Evolutionary conservation across 331 rosid genomes (phyloP), one percentile per base, ranked within the genome.

Genomic region (Telfairia occidentalis): DNA sequence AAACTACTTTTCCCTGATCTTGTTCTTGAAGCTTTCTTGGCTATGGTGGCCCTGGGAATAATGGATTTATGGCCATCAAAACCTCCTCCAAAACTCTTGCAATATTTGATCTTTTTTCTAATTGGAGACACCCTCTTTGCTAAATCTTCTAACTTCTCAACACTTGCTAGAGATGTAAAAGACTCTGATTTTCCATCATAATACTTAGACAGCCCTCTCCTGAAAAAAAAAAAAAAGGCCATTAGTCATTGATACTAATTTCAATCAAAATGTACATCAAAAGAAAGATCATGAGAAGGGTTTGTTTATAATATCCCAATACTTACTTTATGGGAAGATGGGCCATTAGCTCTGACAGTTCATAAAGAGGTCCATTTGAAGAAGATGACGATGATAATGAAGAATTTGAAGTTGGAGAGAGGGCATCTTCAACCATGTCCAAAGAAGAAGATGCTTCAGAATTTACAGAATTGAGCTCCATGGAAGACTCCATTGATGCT

Each of bases 121-220:
- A 64, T 78, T 64, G 85, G 78, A 45, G 75, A 74, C 46, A 28
- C 61, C 80, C 79, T 94, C 84, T 94, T 94, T 1, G 86, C 92
- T 78, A 90, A 87, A 86, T 94, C 97, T 74, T 90, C 96, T 29
- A 88, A 78, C 78, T 84, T 88, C 73, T 84, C 61, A n/a, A 82
- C 97, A 48, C 89, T 83, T n/a, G 82, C 89, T 54, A 94, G 81
- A 60, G 86, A 87, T 45, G 87, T 85, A 82, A 84, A 91, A 28
- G 98, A 94, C 58, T 94, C 86, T 0, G 97, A 81, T 81, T 89
- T 89, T 21, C 98, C 96, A 81, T 94, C 78, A 77, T 91, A 94
- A 40, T 73, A 86, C 78, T 79, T 89, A 0, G 98, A 94, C 21
- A 94, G 70, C 30, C 98, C 98, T 84, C 92, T 91, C 89, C 98